Evolutionary conservation across 148 eudicot genomes (phyloP).

Genomic region (Nepenthes mirabilis): DNA sequence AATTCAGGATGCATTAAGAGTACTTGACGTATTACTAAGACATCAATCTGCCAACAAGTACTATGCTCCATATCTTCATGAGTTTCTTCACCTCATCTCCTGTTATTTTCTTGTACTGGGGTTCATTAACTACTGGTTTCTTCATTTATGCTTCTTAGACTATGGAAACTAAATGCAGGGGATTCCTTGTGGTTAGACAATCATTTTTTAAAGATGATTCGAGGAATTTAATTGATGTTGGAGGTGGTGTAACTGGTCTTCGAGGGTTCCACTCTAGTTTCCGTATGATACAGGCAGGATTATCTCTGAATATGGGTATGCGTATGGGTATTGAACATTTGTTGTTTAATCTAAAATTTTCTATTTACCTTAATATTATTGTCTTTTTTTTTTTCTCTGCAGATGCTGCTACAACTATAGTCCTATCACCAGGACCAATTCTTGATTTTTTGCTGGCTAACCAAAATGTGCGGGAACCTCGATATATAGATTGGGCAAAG

Average conservation of each 20-base stretch:
- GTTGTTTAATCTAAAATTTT: not conserved
- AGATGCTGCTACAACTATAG: slow-evolving; percentile 79
- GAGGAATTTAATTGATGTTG: slow-evolving; percentile 47
- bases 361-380: slow-evolving; percentile 3
- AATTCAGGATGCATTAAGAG: slow-evolving; percentile 45
- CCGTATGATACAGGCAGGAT: slow-evolving; percentile 61
- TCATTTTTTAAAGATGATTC: slow-evolving; percentile 76
- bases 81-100: not conserved
- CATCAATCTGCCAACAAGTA: not conserved
- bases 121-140: not conserved
- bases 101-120: not conserved
- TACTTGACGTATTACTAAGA: slow-evolving; percentile 53
- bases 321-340: not conserved
- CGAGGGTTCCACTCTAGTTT: slow-evolving; percentile 82
- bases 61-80: not conserved
- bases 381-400: slow-evolving; percentile 10
- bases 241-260: slow-evolving; percentile 59
- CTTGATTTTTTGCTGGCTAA: slow-evolving; percentile 61
- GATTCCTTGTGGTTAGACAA: slow-evolving; percentile 74
- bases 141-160: slow-evolving; percentile 5
- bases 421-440: slow-evolving; percentile 66
- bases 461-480: slow-evolving; percentile 49
- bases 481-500: slow-evolving; percentile 66
- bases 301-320: slow-evolving; percentile 76
- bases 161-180: slow-evolving; percentile 31